Evolutionary conservation across 352 stramenopile genomes (phyloP).

Genomic region (Pythium aristosporum): DNA sequence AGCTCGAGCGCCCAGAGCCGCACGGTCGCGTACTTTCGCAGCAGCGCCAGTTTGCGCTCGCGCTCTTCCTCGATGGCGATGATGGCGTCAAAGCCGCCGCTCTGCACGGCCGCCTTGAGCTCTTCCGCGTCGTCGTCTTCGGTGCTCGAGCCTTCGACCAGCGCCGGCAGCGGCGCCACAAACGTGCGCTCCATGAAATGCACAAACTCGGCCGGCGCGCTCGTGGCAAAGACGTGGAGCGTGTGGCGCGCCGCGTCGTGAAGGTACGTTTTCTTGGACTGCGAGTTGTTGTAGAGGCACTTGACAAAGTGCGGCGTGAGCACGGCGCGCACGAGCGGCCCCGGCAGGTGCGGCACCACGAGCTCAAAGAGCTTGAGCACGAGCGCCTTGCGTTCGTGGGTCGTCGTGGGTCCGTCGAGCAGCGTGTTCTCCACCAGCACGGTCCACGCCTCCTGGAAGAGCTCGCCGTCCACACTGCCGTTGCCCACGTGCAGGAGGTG

Average conservation of each 20-base stretch:
- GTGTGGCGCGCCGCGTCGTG: slow-evolving; percentile 74
- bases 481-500: slow-evolving; percentile 57
- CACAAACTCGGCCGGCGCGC: slow-evolving; percentile 58
- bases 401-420: slow-evolving; percentile 41
- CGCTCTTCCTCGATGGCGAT: slow-evolving; percentile 78
- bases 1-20: slow-evolving; percentile 76
- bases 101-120: slow-evolving; percentile 34
- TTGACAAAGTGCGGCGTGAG: slow-evolving; percentile 80
- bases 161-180: slow-evolving; percentile 47
- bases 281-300: slow-evolving; percentile 80
- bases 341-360: slow-evolving; percentile 50
- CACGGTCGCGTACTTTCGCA: slow-evolving; percentile 58
- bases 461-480: slow-evolving; percentile 46
- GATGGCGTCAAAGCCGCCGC: slow-evolving; percentile 63
- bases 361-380: slow-evolving; percentile 86
- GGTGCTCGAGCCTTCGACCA: slow-evolving; percentile 38
- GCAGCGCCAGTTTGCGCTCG: slow-evolving; percentile 55
- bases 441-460: slow-evolving; percentile 77
- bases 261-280: slow-evolving; percentile 80
- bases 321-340: slow-evolving; percentile 50
- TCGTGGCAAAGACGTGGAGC: slow-evolving; percentile 55
- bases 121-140: slow-evolving; percentile 43
- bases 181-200: slow-evolving; percentile 77
- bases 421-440: slow-evolving; percentile 83
- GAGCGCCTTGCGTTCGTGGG: slow-evolving; percentile 75